A percentile compares a stretch with the other conserved stretches of the same genome.
Evolutionary conservation across 495 filamentous ascomycete genomes (phyloP).

Genomic region (Ramalina peruviana): DNA sequence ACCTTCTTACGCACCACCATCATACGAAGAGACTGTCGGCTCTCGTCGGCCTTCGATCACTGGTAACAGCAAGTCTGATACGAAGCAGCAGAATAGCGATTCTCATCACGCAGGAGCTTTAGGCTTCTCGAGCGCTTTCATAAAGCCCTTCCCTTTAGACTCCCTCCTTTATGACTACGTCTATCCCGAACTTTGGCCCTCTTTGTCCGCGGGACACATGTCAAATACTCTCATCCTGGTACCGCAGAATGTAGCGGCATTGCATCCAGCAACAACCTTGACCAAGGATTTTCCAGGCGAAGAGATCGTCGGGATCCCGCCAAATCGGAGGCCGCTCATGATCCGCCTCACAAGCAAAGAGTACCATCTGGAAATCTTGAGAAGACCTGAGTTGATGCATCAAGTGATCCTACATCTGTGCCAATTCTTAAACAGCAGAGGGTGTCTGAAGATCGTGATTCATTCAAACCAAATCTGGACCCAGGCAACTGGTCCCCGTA

Average conservation of each 20-base stretch:
- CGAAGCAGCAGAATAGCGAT: slow-evolving; percentile 2
- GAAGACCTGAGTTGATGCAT: slow-evolving; percentile 12
- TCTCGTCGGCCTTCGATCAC: not conserved
- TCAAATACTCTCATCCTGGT: slow-evolving; percentile 18
- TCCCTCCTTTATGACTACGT: slow-evolving; percentile 6
- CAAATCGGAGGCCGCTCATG: slow-evolving; percentile 12
- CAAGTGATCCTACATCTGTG: slow-evolving; percentile 12
- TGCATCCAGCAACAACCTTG: slow-evolving; percentile 1
- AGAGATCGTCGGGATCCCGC: slow-evolving; percentile 16
- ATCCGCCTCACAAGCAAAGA: slow-evolving; percentile 17
- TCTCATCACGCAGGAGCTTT: not conserved
- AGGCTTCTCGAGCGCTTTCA: not conserved
- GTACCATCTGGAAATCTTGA: slow-evolving; percentile 19
- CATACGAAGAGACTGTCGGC: slow-evolving; percentile 16
- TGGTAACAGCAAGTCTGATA: not conserved
- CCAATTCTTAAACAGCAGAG: slow-evolving; percentile 1
- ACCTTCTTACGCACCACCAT: slow-evolving; percentile 19
- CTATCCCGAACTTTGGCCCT: slow-evolving; percentile 13
- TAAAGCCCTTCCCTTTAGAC: not conserved
- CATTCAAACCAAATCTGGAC: no score
- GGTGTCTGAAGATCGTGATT: slow-evolving; percentile 10
- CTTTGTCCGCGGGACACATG: slow-evolving; percentile 13
- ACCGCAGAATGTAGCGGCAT: slow-evolving; percentile 14
- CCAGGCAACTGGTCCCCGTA: no score
- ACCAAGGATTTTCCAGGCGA: slow-evolving; percentile 4